Conservation (phyloP, 2,329 filamentous ascomycete genomes). For the Colletotrichum sp. region DNA sequence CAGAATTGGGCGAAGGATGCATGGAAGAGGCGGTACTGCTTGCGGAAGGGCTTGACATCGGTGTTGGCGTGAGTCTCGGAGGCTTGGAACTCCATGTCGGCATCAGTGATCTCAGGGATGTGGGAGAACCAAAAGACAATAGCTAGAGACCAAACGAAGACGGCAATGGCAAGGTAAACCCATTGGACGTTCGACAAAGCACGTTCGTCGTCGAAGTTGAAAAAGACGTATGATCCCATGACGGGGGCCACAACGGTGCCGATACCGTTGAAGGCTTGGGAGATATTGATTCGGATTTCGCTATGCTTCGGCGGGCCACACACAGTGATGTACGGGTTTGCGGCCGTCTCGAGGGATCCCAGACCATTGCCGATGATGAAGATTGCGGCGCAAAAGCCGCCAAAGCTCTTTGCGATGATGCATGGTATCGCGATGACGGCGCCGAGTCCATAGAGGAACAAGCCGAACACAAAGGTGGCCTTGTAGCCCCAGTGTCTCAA, state of each 20-base stretch:
- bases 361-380: slow-evolving; percentile 79
- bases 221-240: slow-evolving; percentile 76
- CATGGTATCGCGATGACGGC: slow-evolving; percentile 57
- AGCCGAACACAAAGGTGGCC: slow-evolving; percentile 53
- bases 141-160: slow-evolving; percentile 72
- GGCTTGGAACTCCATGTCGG: slow-evolving; percentile 69
- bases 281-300: slow-evolving; percentile 58
- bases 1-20: slow-evolving; percentile 79
- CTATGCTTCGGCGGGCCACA: slow-evolving; percentile 59
- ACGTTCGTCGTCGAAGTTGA: slow-evolving; percentile 48
- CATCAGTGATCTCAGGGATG: slow-evolving; percentile 73
- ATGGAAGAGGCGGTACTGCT: slow-evolving; percentile 80
- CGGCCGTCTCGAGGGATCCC: slow-evolving; percentile 77
- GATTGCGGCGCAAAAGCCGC: slow-evolving; percentile 74
- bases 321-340: slow-evolving; percentile 67
- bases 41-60: slow-evolving; percentile 62
- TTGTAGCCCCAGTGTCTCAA: slow-evolving; percentile 48
- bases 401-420: slow-evolving; percentile 57
- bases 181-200: slow-evolving; percentile 73
- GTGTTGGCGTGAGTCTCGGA: slow-evolving; percentile 41
- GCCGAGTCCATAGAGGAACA: slow-evolving; percentile 70
- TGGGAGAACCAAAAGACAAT: slow-evolving; percentile 69
- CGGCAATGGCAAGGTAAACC: slow-evolving; percentile 76
- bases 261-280: slow-evolving; percentile 59
- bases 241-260: slow-evolving; percentile 69